Evolutionary conservation across 108 stramenopile genomes (phyloP).

Genomic region (Poteriospumella lacustris): DNA sequence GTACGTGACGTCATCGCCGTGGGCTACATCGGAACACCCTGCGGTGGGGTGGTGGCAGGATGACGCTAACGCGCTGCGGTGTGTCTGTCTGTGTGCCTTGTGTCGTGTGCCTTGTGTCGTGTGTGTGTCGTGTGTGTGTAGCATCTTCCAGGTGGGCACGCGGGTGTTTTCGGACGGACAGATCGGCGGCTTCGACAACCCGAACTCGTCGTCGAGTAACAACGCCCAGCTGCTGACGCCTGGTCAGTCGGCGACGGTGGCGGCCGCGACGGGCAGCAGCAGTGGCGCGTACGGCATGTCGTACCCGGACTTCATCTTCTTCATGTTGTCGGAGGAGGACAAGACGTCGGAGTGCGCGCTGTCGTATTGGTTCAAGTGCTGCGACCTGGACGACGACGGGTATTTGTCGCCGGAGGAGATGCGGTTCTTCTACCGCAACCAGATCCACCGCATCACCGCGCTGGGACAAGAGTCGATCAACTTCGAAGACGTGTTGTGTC

Average conservation of each 20-base stretch:
- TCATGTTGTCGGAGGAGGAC: constrained; percentile 96
- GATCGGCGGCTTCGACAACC: too few species aligned
- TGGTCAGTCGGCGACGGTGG: too few species aligned
- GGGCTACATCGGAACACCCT: too few species aligned
- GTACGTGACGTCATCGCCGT: too few species aligned
- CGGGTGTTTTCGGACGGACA: too few species aligned
- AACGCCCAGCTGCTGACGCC: too few species aligned
- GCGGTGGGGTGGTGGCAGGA: constrained; percentile 60
- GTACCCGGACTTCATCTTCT: constrained; percentile 97
- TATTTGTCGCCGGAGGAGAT: constrained; percentile 89
- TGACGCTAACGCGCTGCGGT: too few species aligned
- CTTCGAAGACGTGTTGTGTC: constrained; percentile 93
- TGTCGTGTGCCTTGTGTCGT: neutral
- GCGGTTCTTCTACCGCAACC: constrained; percentile 72
- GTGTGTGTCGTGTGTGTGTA: neutral
- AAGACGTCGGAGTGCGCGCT: constrained; percentile 81
- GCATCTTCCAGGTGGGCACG: too few species aligned
- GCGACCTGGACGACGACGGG: constrained; percentile 93
- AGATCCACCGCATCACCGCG: constrained; percentile 86
- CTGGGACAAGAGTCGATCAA: constrained; percentile 92
- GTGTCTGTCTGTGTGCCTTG: too few species aligned
- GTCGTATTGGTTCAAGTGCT: constrained; percentile 90
- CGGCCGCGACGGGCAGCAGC: constrained; percentile 9
- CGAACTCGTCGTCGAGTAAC: too few species aligned
- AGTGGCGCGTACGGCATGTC: too few species aligned